Evolutionary conservation across 2,329 filamentous ascomycete genomes (phyloP), one percentile per base, ranked within the genome.

Genomic region (Aureobasidium sp.): DNA sequence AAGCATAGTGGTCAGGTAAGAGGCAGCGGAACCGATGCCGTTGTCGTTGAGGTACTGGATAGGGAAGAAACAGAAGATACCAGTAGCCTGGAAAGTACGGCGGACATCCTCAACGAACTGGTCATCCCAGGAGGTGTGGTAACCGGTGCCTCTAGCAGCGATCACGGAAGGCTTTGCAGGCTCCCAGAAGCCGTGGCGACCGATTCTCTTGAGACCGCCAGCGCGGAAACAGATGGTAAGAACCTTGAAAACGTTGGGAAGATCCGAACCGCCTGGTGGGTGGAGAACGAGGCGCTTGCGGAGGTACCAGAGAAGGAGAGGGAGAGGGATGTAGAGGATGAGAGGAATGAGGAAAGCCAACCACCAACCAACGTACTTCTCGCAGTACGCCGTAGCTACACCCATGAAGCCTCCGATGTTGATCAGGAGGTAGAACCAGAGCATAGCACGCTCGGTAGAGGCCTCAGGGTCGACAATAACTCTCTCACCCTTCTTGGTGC

Each of bases 91-190:
- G 32, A 83, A 71, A 15, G 82, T 81, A 37, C 85, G 84, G 75
- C 86, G 86, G 48, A 90, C 77, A 69, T 90, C 87, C 6, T 88
- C 86, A 47, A 90, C 78, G 66, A 90, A 90, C 66, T 81, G 78
- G 68, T 89, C 86, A 61, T 87, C 81, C 85, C 87, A 90, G 0
- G 77, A 56, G 2, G 66, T 67, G 13, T 56, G 12, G 52, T 67
- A 66, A 52, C 42, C 63, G 5, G n/a, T n/a, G 23, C 68, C 68
- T 8, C 59, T 53, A n/a, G 65, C 68, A 27, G 67, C 64, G 39
- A 71, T 66, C 62, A 66, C 67, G 4, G 66, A 67, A 15, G 69
- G 69, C 62, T 68, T 70, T 3, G 67, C 69, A 13, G 64, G 62
- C 17, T 70, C 67, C 68, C 68, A 71, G 60, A 65, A 65, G 13